Evolutionary conservation across 1,284 basidiomycete species (phyloP).

Genomic region (Ceratobasidium sp.): DNA sequence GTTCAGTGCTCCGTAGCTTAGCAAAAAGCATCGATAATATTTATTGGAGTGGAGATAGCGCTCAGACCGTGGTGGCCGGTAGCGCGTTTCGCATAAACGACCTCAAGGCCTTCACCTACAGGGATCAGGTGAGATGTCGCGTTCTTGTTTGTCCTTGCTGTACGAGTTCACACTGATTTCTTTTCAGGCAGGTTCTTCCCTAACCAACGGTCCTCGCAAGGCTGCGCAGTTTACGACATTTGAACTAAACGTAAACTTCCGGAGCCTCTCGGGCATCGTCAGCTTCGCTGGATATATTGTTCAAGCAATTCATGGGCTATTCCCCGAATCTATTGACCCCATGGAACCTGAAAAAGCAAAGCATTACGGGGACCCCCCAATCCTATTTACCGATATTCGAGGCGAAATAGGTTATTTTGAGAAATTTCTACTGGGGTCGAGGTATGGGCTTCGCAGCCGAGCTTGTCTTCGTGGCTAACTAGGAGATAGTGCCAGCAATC

Average conservation of each 20-base stretch:
- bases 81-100: constrained; percentile 48
- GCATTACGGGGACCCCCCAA: neutral
- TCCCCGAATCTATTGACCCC: constrained; percentile 47
- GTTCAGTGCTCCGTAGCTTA: constrained; percentile 1
- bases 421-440: constrained; percentile 17
- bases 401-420: constrained; percentile 21
- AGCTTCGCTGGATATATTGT: constrained; percentile 45
- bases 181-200: neutral
- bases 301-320: constrained; percentile 24
- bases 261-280: constrained; percentile 49
- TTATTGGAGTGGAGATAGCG: constrained; percentile 46
- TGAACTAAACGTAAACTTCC: constrained; percentile 47
- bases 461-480: neutral
- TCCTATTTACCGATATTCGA: constrained; percentile 10
- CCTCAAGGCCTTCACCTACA: constrained; percentile 45
- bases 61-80: constrained; percentile 47
- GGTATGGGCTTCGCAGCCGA: neutral
- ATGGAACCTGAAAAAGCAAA: constrained; percentile 39
- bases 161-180: neutral
- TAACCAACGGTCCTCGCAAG: neutral
- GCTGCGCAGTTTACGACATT: constrained; percentile 54
- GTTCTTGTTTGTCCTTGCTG: neutral
- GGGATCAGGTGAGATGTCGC: constrained; percentile 37
- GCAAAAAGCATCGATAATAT: constrained; percentile 22
- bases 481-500: constrained; percentile 2